Evolutionary conservation across 257 asterid genomes (phyloP).

Genomic region (Ligustrum vulgare): DNA sequence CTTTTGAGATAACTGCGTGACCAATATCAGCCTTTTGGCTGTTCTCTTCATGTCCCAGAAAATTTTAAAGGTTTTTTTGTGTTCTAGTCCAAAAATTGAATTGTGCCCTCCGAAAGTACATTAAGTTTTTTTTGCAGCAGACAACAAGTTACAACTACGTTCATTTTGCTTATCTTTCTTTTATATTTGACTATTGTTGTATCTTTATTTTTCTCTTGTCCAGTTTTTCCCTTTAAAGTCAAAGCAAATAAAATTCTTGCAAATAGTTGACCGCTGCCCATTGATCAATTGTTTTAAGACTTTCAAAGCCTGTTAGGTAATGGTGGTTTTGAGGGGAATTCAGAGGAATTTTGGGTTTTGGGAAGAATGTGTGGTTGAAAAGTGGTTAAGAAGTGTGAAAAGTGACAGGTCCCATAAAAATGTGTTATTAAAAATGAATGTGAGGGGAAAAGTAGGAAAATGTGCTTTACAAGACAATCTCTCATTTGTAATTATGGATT

Average conservation of each 20-base stretch:
- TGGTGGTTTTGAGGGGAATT: too few relatives aligned
- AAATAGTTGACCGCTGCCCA: neutral
- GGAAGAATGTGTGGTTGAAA: too few relatives aligned
- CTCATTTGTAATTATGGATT: too few relatives aligned
- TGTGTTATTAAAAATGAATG: too few relatives aligned
- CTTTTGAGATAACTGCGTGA: neutral
- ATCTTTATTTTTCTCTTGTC: neutral
- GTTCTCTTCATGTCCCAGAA: neutral
- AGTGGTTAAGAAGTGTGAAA: too few relatives aligned
- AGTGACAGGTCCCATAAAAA: too few relatives aligned
- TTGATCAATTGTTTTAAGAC: neutral
- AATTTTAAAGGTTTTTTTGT: neutral
- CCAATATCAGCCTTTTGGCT: neutral
- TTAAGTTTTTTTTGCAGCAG: neutral
- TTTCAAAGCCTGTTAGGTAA: too few relatives aligned
- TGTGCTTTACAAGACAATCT: too few relatives aligned
- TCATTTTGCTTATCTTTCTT: neutral
- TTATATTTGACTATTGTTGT: neutral
- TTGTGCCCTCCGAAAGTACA: neutral
- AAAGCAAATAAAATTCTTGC: neutral
- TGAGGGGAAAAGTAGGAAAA: too few relatives aligned
- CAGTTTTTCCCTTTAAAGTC: neutral
- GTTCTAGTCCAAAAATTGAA: neutral
- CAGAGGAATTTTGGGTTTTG: too few relatives aligned
- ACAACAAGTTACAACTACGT: too few relatives aligned